Evolutionary conservation across 208 protist genomes (phyloP).

Genomic region (Novymonas esmeraldas): DNA sequence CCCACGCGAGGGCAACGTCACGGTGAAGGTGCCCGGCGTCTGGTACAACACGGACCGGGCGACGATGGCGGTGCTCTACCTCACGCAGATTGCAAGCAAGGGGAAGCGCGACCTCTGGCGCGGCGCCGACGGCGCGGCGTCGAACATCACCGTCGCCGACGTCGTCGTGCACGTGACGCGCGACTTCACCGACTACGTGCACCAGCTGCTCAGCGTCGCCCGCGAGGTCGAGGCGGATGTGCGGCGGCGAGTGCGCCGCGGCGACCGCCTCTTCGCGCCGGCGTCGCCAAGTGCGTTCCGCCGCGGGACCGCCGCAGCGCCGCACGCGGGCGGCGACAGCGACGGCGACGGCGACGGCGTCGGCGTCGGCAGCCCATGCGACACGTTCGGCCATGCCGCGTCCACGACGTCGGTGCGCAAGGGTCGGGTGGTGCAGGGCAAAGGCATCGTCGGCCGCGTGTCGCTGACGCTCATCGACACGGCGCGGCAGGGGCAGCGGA

Average conservation of each 20-base stretch:
- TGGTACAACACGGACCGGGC: constrained; percentile 62
- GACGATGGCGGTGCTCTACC: constrained; percentile 61
- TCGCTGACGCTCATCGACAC: constrained; percentile 56
- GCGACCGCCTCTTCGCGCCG: neutral
- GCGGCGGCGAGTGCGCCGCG: neutral
- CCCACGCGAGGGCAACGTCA: constrained; percentile 60
- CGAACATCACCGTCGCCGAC: constrained; percentile 55
- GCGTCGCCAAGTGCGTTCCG: neutral
- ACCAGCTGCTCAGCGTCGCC: constrained; percentile 33
- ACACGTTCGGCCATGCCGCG: neutral
- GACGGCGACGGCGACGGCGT: too few species aligned
- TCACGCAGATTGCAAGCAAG: constrained; percentile 47
- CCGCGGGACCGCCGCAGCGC: neutral
- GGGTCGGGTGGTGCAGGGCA: constrained; percentile 63
- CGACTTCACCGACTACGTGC: constrained; percentile 75
- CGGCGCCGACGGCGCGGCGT: constrained; percentile 61
- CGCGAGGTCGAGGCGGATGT: constrained; percentile 8
- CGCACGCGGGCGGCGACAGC: too few species aligned
- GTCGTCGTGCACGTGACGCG: constrained; percentile 56
- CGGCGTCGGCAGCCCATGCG: neutral
- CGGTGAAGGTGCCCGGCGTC: constrained; percentile 53
- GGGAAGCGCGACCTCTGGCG: constrained; percentile 57
- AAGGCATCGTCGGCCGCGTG: constrained; percentile 41
- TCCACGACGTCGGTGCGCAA: constrained; percentile 13
- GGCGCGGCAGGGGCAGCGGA: constrained; percentile 35